Conservation (phyloP, 352 stramenopile species). For the Globisporangium emineosum region DNA sequence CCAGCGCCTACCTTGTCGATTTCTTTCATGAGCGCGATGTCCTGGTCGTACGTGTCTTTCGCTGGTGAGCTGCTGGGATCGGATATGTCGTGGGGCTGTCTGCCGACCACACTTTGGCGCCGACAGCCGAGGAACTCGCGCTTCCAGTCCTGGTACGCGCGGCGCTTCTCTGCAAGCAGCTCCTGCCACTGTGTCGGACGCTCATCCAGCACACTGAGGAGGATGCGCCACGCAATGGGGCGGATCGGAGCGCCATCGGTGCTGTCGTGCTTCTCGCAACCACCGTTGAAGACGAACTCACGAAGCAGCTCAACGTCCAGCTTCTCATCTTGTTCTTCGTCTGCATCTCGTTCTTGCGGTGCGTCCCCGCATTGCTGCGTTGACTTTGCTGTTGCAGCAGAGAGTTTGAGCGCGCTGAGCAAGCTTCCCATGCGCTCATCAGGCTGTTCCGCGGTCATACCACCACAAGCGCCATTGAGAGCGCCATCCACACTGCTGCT, state of each 20-base stretch:
- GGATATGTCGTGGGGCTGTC: neutral
- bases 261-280: neutral
- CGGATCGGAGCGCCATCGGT: conserved; percentile 12
- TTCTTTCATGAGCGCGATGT: conserved; percentile 48
- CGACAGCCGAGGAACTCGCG: conserved; percentile 31
- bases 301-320: conserved; percentile 26
- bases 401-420: neutral
- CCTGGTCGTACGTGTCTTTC: conserved; percentile 20
- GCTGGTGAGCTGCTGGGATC: neutral
- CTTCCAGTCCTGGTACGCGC: conserved; percentile 33
- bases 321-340: neutral
- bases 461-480: neutral
- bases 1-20: conserved; percentile 50
- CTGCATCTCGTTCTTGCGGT: neutral
- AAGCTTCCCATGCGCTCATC: neutral
- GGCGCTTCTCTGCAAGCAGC: conserved; percentile 19
- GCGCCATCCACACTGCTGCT: neutral
- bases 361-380: neutral
- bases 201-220: conserved; percentile 37
- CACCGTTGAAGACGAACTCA: conserved; percentile 17
- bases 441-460: neutral
- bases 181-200: conserved; percentile 17
- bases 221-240: conserved; percentile 33
- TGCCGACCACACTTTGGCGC: conserved; percentile 10
- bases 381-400: neutral